These are phyloP conservation scores for Capronia americana DNA, from an alignment of 2,329 filamentous ascomycete genomes.

Conservation along the genomic window DNA sequence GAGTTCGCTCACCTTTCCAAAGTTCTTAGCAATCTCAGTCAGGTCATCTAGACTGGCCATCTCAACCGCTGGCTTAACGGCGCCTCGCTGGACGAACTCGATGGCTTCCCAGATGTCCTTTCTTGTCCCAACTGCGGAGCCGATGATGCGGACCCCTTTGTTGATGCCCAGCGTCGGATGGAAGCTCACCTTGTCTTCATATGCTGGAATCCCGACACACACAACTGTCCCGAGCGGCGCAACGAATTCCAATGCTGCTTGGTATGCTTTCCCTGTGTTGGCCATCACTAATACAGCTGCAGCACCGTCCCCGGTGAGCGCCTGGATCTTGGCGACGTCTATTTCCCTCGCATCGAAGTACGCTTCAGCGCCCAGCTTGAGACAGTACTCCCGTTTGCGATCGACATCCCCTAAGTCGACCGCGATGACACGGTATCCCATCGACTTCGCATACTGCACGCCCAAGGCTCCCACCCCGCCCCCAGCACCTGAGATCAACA, in stretches of 20 bases:
- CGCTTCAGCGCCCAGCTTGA: conserved; percentile 46
- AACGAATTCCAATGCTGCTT: conserved; percentile 43
- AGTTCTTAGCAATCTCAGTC: conserved; percentile 26
- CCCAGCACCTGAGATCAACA: conserved; percentile 47
- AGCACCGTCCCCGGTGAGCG: conserved; percentile 33
- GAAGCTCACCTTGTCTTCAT: conserved; percentile 20
- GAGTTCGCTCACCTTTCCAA: conserved; percentile 28
- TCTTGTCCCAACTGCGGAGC: conserved; percentile 35
- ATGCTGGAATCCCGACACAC: conserved; percentile 45
- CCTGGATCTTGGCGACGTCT: conserved; percentile 23
- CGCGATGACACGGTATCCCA: conserved; percentile 53
- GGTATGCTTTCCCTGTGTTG: conserved; percentile 30
- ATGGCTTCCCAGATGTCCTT: conserved; percentile 36
- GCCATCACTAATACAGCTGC: conserved; percentile 33
- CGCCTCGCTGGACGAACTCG: conserved; percentile 35
- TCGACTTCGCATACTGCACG: conserved; percentile 50
- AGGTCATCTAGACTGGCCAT: conserved; percentile 35
- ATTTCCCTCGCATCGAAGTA: conserved; percentile 45
- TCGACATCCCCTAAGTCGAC: conserved; percentile 48
- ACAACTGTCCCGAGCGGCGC: conserved; percentile 51
- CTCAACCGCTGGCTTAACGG: conserved; percentile 38
- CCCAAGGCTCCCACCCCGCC: conserved; percentile 47
- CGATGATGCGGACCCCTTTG: conserved; percentile 35
- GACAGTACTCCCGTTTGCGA: conserved; percentile 44
- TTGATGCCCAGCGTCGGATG: conserved; percentile 26